Evolutionary conservation across 352 stramenopile genomes (phyloP), one percentile per base, ranked within the genome.

Genomic region (Pythium sukuiense): DNA sequence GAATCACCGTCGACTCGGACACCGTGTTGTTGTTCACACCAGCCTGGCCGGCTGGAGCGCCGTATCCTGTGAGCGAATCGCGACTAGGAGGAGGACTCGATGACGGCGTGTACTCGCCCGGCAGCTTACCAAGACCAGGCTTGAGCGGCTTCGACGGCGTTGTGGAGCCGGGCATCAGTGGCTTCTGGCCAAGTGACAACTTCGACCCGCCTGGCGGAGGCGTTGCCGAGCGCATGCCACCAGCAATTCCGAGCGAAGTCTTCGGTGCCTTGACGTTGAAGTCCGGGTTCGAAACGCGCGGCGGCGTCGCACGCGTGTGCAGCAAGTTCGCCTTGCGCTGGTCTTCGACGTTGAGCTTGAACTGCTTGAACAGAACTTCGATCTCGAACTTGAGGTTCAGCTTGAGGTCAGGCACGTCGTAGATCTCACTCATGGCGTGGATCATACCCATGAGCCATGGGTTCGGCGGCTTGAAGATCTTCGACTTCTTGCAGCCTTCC

Each of bases 381-480:
- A 99, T 98, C 77, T 99, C 97, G 75, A 99, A 99, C 72, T 99
- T 99, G 54, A 99, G 97, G 76, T 99, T 99, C 67, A 99, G 96
- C 75, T 99, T 99, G 48, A 99, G 85, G 67, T 99, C 96, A n/a
- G 98, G 91, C 6, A 99, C 95, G 67, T 99, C 92, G 75, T 99
- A 99, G 32, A 99, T 90, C 60, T 99, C 96, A 43, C 92, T 90
- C 81, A 99, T 98, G 9, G 98, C 92, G 73, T 97, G 87, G 37
- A 99, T 93, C 66, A 99, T 88, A n/a, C 96, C 97, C 96, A 99
- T 99, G 18, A 99, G 84, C 98, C 98, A 99, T 35, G 97, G 97
- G 78, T 99, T 99, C 1, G 97, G 97, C 29, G 97, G 97, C 64
- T 96, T 96, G 74, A 99, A 99, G 43, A 99, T 97, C 67, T 93